Conservation (phyloP, 495 filamentous ascomycete genomes). For the Penicillium cosmopolitanum region DNA sequence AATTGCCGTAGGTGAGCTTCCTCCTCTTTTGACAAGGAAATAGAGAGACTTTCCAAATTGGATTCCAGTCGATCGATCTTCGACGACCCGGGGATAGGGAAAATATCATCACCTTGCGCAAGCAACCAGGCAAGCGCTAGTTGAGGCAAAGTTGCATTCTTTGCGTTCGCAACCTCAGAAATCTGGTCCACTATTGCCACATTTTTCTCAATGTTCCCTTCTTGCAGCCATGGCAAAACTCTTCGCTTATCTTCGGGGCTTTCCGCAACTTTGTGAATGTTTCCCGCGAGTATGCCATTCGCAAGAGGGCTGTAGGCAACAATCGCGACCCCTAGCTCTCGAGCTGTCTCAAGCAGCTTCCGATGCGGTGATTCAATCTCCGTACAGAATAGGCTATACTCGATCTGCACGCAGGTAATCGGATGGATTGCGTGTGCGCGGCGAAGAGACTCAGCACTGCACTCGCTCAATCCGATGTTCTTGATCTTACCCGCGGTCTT, state of each 20-base stretch:
- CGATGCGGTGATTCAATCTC: constrained; percentile 60
- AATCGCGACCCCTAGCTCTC: constrained; percentile 66
- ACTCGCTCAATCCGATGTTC: constrained; percentile 63
- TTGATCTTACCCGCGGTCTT: constrained; percentile 61
- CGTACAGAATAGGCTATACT: constrained; percentile 62
- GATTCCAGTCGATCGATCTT: constrained; percentile 59
- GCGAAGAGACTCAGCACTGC: constrained; percentile 59
- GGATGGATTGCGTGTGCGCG: constrained; percentile 63
- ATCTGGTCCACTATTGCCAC: constrained; percentile 49
- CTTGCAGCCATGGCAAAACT: constrained; percentile 48
- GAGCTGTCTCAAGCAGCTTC: constrained; percentile 54
- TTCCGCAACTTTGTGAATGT: constrained; percentile 48
- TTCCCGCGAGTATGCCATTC: constrained; percentile 58
- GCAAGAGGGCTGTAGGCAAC: constrained; percentile 66
- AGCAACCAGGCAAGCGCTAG: constrained; percentile 63
- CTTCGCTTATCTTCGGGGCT: constrained; percentile 42
- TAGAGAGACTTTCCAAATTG: constrained; percentile 42
- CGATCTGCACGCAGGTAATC: constrained; percentile 67
- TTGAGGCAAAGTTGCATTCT: constrained; percentile 52
- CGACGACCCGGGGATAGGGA: constrained; percentile 66
- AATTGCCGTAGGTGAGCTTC: constrained; percentile 20
- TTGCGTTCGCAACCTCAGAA: constrained; percentile 46
- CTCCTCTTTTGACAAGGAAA: constrained; percentile 20
- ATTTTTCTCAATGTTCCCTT: constrained; percentile 57
- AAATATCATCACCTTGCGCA: constrained; percentile 60